These are phyloP conservation scores for Uronychia binucleata DNA, from an alignment of 73 alveolate genomes.

Conservation along the genomic window DNA sequence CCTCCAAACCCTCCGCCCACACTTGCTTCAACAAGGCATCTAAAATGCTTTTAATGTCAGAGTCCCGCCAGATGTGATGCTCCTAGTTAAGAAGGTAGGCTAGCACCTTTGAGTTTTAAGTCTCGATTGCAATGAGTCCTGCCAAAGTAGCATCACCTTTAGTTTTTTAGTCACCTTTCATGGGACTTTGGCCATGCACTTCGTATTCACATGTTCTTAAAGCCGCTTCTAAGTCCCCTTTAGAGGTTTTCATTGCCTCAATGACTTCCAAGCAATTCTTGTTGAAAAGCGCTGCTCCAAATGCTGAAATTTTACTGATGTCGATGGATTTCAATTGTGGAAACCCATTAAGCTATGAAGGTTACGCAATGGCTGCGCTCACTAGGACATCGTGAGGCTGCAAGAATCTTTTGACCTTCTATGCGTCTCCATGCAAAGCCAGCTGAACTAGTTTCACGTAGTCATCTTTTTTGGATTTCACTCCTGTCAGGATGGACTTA, in stretches of 20 bases:
- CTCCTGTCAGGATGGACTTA: background rate
- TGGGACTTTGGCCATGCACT: background rate
- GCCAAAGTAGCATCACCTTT: background rate
- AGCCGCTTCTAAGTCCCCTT: background rate
- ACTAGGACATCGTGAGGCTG: background rate
- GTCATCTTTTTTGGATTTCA: background rate
- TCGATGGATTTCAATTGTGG: background rate
- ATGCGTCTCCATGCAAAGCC: background rate
- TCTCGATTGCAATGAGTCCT: background rate
- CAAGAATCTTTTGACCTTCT: no score
- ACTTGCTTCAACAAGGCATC: background rate
- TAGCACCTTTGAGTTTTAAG: background rate
- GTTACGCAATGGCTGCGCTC: background rate
- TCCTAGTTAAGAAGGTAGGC: background rate
- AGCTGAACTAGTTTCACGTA: background rate
- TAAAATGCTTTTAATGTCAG: background rate
- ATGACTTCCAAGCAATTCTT: background rate
- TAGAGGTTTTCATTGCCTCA: background rate
- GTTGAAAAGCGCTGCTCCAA: background rate
- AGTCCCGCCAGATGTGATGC: background rate
- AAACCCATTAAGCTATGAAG: background rate
- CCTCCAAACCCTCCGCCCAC: background rate
- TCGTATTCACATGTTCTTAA: background rate
- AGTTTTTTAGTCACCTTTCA: background rate
- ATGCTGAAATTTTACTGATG: background rate